phyloP scores from a whole-genome alignment of 2,329 filamentous ascomycete genomes.

The Trichothecium sympodiale region DNA sequence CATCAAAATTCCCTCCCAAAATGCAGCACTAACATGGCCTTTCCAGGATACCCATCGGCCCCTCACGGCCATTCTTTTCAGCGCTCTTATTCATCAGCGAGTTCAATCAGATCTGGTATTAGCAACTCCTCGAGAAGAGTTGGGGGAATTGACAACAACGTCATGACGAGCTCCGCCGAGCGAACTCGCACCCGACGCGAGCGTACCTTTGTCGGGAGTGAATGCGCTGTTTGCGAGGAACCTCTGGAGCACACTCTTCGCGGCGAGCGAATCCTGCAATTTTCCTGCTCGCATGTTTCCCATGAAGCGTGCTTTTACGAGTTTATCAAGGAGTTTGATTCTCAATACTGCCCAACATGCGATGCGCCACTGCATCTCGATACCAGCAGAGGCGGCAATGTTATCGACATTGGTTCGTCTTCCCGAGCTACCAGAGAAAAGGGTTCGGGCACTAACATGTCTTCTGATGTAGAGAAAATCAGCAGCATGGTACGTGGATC shows the following conservation, averaged over 20 bases:
- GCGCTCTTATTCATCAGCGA: constrained; percentile 19
- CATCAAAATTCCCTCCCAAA: background rate
- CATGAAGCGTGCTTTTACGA: constrained; percentile 99
- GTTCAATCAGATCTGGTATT: constrained; percentile 20
- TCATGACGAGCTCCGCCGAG: constrained; percentile 45
- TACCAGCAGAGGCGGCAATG: constrained; percentile 84
- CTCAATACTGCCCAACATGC: constrained; percentile 88
- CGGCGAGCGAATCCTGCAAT: constrained; percentile 88
- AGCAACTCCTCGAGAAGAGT: constrained; percentile 22
- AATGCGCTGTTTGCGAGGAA: constrained; percentile 95
- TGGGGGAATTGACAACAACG: constrained; percentile 27
- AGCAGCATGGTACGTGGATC: constrained; percentile 77
- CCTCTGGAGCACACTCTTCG: constrained; percentile 89
- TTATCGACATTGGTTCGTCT: constrained; percentile 70
- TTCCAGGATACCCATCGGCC: constrained; percentile 13
- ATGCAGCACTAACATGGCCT: constrained; percentile 4
- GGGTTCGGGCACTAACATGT: constrained; percentile 11
- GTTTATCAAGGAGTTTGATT: constrained; percentile 89
- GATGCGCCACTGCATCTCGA: constrained; percentile 86
- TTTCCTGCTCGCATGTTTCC: constrained; percentile 92
- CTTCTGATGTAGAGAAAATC: constrained; percentile 63
- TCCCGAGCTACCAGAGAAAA: constrained; percentile 11
- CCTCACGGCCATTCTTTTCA: constrained; percentile 7
- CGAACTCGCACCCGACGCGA: constrained; percentile 72
- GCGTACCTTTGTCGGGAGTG: constrained; percentile 86